Conservation (phyloP, 768 basidiomycete species). For the Lyophyllum shimeji region DNA sequence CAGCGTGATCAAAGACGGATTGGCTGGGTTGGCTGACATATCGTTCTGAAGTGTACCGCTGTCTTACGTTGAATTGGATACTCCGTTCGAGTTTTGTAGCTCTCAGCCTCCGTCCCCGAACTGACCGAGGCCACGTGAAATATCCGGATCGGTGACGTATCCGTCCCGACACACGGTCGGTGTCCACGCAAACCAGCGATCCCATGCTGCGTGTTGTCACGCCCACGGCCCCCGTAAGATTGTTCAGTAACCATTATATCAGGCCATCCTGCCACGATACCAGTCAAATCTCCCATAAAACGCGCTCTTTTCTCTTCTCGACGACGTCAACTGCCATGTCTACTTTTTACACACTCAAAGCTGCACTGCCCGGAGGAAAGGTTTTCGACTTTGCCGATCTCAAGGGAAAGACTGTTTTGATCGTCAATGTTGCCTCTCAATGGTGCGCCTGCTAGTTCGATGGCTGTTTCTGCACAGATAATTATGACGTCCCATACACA, state of each 20-base stretch:
- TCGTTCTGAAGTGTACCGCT: slow-evolving; percentile 17
- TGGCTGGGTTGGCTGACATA: slow-evolving; percentile 26
- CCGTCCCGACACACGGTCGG: neutral
- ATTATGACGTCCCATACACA: slow-evolving; percentile 24
- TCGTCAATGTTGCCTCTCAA: slow-evolving; percentile 77
- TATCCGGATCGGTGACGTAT: neutral
- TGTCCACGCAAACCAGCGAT: neutral
- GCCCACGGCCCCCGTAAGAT: slow-evolving; percentile 22
- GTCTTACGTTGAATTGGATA: too few relatives aligned
- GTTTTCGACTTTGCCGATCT: slow-evolving; percentile 64
- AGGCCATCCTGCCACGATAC: neutral
- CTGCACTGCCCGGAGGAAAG: slow-evolving; percentile 56
- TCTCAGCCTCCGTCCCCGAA: neutral
- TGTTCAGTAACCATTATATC: slow-evolving; percentile 29
- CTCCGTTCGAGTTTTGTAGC: too few relatives aligned
- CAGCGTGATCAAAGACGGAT: slow-evolving; percentile 45
- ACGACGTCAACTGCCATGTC: slow-evolving; percentile 14
- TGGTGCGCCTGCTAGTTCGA: slow-evolving; percentile 46
- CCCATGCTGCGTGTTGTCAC: slow-evolving; percentile 22
- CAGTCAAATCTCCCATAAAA: neutral
- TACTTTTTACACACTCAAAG: slow-evolving; percentile 68
- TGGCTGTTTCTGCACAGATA: neutral
- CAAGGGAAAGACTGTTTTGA: slow-evolving; percentile 74
- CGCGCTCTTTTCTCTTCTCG: neutral
- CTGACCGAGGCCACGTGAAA: slow-evolving; percentile 11